Base-by-base conservation (phyloP, 176 grass and related monocot species). In the Dactylis glomerata region DNA sequence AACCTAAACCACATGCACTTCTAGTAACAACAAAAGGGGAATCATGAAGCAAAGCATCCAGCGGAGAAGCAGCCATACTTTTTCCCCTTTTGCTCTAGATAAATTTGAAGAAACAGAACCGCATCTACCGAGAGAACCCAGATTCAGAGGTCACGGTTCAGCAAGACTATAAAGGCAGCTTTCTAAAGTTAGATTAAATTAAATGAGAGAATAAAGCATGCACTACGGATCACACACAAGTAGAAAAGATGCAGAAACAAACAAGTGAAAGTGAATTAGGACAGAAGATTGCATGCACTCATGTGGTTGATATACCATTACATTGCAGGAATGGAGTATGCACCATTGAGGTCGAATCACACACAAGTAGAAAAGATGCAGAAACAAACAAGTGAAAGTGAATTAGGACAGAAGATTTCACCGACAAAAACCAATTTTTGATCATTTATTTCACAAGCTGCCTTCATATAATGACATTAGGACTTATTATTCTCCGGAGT, bases 391-490 rank as follows among this genome's bases (percentile, higher is more conserved):
- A 27, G 4, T 10, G 49, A 68, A 82, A 36, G 14, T 17, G 19
- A 72, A 49, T 20, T 45, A 77, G 30, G 31, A 15, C 3, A 16
- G 52, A 76, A 49, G 2, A 68, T 49, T 56, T 46, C 55, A n/a
- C 23, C 12, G 73, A 30, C 22, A 5, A 24, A 46, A 68, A 61
- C 13, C 5, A 12, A 72, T 30, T 30, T 11, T 1, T 31, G 55
- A 57, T 82, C 68, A 23, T 45, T 90, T 79, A 65, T 79, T 90
- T 80, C 68, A 52, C 31, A 52, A 56, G 34, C 69, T 62, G 69
- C 47, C 26, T 28, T 59, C 57, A 83, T 67, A 65, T 27, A 67
- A 50, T 78, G 72, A 9, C 78, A 23, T 65, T 72, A 77, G 10
- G 73, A 23, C 54, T 85, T 72, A 36, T 84, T 91, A 81, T 84